phyloP scores from a whole-genome alignment of 306 rosid genomes.

The Gynostemma pentaphyllum region DNA sequence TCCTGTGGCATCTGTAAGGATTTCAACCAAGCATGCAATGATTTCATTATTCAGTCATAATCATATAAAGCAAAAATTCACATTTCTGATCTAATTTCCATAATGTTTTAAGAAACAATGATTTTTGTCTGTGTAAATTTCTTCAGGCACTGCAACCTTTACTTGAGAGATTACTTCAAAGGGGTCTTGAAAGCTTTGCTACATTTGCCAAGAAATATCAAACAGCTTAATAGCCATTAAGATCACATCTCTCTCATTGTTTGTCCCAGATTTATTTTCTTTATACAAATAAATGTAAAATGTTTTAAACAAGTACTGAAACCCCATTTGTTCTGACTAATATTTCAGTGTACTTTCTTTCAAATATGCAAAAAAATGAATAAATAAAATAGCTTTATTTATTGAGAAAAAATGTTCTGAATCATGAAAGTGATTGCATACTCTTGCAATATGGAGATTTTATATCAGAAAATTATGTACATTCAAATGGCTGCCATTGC shows the following conservation, averaged over 20 bases:
- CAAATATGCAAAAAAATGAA: too few species aligned
- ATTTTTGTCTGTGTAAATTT: slow-evolving; percentile 12
- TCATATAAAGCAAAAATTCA: neutral
- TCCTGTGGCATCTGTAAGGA: slow-evolving; percentile 89
- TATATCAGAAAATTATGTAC: slow-evolving; percentile 4
- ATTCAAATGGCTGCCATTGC: neutral
- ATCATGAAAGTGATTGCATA: too few species aligned
- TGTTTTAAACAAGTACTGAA: neutral
- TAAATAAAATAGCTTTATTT: too few species aligned
- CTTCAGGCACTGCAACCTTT: slow-evolving; percentile 87
- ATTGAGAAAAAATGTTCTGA: too few species aligned
- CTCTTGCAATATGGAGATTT: neutral
- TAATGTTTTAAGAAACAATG: neutral
- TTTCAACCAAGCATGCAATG: neutral
- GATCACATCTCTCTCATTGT: too few species aligned
- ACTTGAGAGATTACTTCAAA: slow-evolving; percentile 58
- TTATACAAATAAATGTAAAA: neutral
- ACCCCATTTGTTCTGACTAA: neutral
- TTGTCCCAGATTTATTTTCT: neutral
- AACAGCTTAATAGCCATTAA: slow-evolving; percentile 13
- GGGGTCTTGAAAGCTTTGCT: slow-evolving; percentile 68
- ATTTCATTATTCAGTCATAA: neutral
- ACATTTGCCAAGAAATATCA: slow-evolving; percentile 45
- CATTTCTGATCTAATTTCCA: neutral
- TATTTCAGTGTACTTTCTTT: neutral